Percentiles rank a stretch among this genome's conserved stretches.
These are phyloP conservation scores for Blastobotrys ciferrii DNA, from an alignment of 1,139 yeast genomes.

Conservation along the genomic window DNA sequence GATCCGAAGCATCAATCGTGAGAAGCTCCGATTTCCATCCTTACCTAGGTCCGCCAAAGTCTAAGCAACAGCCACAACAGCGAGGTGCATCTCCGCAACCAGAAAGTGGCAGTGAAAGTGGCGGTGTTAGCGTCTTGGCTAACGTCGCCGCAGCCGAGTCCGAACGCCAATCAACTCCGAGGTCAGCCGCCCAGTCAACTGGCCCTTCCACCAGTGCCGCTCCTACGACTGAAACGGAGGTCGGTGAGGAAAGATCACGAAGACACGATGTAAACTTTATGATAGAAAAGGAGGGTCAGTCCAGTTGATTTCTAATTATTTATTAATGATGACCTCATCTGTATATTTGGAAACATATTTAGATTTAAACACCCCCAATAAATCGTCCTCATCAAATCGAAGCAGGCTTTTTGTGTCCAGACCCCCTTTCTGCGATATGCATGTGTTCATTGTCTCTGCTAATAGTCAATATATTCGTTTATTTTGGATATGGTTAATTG, in stretches of 20 bases:
- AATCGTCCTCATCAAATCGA: too few species aligned
- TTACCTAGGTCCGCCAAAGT: neutral
- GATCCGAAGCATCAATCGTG: conserved; percentile 31
- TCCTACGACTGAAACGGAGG: neutral
- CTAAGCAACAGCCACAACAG: conserved; percentile 12
- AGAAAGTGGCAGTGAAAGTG: conserved; percentile 1
- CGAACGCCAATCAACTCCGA: conserved; percentile 8
- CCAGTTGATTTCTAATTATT: conserved; percentile 4
- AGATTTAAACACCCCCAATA: too few species aligned
- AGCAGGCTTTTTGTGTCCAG: neutral
- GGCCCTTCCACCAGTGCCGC: neutral
- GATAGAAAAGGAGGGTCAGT: conserved; percentile 5
- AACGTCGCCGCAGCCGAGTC: conserved; percentile 22
- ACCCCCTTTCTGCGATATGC: too few species aligned
- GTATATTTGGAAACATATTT: too few species aligned
- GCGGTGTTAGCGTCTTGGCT: conserved; percentile 25
- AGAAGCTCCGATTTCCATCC: conserved; percentile 14
- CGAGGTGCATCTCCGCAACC: conserved; percentile 11
- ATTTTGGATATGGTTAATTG: neutral
- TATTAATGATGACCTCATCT: too few species aligned
- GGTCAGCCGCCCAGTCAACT: conserved; percentile 2
- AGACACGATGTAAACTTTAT: conserved; percentile 6
- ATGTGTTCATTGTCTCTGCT: neutral
- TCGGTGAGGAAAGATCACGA: conserved; percentile 2
- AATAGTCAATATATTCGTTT: neutral